Evolutionary conservation across 2,329 filamentous ascomycete genomes (phyloP), one percentile per base, ranked within the genome.

Genomic region (Botrytis tulipae): DNA sequence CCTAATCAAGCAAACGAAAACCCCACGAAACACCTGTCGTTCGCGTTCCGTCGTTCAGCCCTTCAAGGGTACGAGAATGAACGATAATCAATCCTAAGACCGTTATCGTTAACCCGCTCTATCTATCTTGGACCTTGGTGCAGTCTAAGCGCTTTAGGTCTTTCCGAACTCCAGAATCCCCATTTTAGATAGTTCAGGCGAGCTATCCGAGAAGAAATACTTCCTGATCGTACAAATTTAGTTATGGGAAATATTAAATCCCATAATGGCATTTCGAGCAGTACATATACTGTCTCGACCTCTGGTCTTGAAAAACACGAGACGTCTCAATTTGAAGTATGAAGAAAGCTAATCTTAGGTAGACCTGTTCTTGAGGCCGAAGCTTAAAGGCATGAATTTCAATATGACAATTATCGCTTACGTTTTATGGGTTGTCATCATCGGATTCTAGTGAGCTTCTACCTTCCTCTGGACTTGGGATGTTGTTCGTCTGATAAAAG

Each of bases 301-400:
- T 66, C 29, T 18, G n/a, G 63, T 48, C 44, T 66, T 48, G 10
- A 10, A 22, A 66, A 66, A n/a, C 4, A 14, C 63, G 63, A 66
- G 65, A 67, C 46, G 46, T 51, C 65, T 54, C 44, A 51, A 54
- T 54, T 54, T 35, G 65, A 14, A 29, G 44, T 18, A 54, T 65
- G 70, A 44, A 71, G 70, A 71, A 54, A 12, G 10, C 44, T 51
- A 65, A 54, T 54, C 59, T 71, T 32, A 71, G 25, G 32, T 18
- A 40, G 67, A 61, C 67, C 70, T 20, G 6, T 67, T 32, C 35
- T 51, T 29, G 44, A 72, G 70, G 35, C 70, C 70, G 37, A 59
- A 70, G 46, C 25, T 51, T 37, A 59, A 66, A 35, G 60, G 46
- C 60, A 71, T 71, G n/a, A 65, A 65, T 32, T 1, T 63, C 35